Evolutionary conservation across 2,329 filamentous ascomycete genomes (phyloP), one percentile per base, ranked within the genome.

Genomic region (Aspergillus intermedius): DNA sequence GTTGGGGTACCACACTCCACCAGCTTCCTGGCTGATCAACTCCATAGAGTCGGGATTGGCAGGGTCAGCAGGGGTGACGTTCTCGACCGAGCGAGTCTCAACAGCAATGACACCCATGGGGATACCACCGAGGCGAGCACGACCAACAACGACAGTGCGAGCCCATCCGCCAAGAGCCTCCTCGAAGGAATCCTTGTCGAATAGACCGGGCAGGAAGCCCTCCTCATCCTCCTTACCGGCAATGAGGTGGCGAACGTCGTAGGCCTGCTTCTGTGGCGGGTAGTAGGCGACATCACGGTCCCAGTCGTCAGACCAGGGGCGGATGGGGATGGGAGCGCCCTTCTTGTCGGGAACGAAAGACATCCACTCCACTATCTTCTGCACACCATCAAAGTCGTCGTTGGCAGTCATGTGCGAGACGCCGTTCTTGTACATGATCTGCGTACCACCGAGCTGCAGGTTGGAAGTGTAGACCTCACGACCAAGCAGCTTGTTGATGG

Each of bases 361-460:
- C 79, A 98, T 83, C 93, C 93, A 98, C 69, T 95, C 87, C 44
- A 97, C 89, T 66, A 98, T 97, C 80, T 94, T 94, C 63, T 88
- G 90, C 19, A 98, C 88, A 81, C 93, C 93, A 64, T 91, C 91
- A 62, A 98, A 97, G 75, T 98, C 93, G 65, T 98, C 91, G 60
- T 86, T 87, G 63, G 93, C 93, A 59, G 91, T 96, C 88, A 97
- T 91, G 77, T 98, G 93, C 19, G 93, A 97, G 39, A 98, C 93
- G 82, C 93, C 93, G 70, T 98, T 98, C 76, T 88, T 91, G 83
- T 98, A 97, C 93, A 98, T 98, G 80, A 98, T 98, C 74, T 98
- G 93, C n/a, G 93, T 98, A 61, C 93, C 93, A 83, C 93, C 93
- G 57, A 98, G 88, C 78, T 98, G 93, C 66, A 98, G 75, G 80